phyloP scores from a whole-genome alignment of 495 filamentous ascomycete genomes.

The Lophium mytilinum region DNA sequence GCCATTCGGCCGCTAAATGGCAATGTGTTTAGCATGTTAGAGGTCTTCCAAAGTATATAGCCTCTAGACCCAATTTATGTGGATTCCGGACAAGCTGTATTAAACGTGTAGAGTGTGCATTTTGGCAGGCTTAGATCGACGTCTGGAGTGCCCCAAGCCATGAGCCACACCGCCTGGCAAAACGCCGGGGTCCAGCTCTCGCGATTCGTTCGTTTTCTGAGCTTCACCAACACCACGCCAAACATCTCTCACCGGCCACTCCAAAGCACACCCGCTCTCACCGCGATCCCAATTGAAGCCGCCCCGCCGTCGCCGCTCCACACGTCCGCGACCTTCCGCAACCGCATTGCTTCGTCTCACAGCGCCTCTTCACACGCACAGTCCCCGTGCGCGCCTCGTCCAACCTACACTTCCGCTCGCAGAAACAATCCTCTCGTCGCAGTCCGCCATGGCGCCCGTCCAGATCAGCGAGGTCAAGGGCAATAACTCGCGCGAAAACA shows the following conservation, averaged over 20 bases:
- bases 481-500: constrained; percentile 88
- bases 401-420: not conserved
- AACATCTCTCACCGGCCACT: not conserved
- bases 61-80: too few relatives aligned
- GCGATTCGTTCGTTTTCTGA: not conserved
- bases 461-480: constrained; percentile 94
- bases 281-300: not conserved
- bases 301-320: not conserved
- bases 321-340: too few relatives aligned
- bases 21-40: too few relatives aligned
- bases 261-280: not conserved
- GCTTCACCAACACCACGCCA: not conserved
- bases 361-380: too few relatives aligned
- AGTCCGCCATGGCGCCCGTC: constrained; percentile 39
- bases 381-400: not conserved
- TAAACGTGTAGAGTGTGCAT: too few relatives aligned
- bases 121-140: too few relatives aligned
- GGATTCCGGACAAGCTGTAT: too few relatives aligned
- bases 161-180: not conserved
- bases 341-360: too few relatives aligned
- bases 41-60: too few relatives aligned
- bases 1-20: too few relatives aligned
- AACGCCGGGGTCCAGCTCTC: not conserved
- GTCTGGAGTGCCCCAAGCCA: not conserved
- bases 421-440: not conserved